These are phyloP conservation scores for Ustilago curta DNA, from an alignment of 1,284 basidiomycete genomes.

Conservation along the genomic window DNA sequence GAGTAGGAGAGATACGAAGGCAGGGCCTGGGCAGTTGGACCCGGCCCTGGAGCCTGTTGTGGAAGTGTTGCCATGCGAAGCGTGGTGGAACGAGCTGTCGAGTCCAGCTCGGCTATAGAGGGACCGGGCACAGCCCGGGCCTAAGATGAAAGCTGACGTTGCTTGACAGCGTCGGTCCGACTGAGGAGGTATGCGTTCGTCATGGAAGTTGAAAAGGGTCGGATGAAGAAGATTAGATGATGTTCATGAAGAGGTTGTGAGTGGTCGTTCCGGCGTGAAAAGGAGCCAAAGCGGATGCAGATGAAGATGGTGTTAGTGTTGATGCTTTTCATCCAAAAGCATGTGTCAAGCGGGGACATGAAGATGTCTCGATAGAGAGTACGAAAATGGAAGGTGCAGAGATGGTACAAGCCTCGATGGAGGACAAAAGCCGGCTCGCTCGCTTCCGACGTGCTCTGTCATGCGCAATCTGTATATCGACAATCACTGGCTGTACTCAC, in stretches of 20 bases:
- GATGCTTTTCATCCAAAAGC: neutral
- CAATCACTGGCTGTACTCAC: too few relatives aligned
- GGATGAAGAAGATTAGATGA: neutral
- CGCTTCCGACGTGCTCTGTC: too few relatives aligned
- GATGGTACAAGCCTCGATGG: too few relatives aligned
- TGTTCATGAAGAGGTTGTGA: neutral
- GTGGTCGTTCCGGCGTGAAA: neutral
- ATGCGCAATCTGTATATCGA: too few relatives aligned
- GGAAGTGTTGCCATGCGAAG: conserved; percentile 47
- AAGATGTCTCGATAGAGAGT: too few relatives aligned
- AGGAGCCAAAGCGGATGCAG: neutral
- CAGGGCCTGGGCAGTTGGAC: conserved; percentile 57
- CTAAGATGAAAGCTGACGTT: neutral
- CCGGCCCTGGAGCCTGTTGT: conserved; percentile 56
- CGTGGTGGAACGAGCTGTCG: neutral
- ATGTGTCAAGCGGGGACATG: too few relatives aligned
- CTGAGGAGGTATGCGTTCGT: neutral
- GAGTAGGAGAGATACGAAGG: conserved; percentile 63
- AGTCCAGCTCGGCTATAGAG: conserved; percentile 25
- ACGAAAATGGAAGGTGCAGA: too few relatives aligned
- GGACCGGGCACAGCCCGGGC: conserved; percentile 39
- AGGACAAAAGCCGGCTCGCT: too few relatives aligned
- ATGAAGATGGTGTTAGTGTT: conserved; percentile 5
- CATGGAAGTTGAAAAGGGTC: neutral
- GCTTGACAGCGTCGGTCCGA: conserved; percentile 1